A percentile compares a stretch with the other conserved stretches of the same genome.
Conservation (phyloP, 2,329 filamentous ascomycete genomes). For the Ophiostoma montium region DNA sequence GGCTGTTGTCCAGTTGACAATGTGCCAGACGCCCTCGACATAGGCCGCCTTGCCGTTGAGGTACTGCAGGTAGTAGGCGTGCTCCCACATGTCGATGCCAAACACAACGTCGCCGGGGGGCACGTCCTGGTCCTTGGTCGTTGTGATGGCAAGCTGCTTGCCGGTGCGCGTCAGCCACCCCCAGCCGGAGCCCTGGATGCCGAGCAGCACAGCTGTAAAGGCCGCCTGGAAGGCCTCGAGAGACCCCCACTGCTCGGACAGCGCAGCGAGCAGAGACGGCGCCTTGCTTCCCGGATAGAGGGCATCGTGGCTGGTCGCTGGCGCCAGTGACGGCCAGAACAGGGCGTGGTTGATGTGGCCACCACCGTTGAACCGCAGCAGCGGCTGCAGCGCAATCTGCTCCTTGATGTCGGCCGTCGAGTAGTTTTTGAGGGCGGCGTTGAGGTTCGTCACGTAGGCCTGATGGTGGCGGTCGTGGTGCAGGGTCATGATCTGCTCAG, state of each 20-base stretch:
- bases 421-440: constrained; percentile 60
- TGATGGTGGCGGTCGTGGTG: constrained; percentile 92
- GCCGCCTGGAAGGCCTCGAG: constrained; percentile 52
- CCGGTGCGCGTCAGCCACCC: constrained; percentile 49
- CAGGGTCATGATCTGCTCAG: constrained; percentile 86
- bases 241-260: constrained; percentile 51
- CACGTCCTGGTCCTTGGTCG: constrained; percentile 72
- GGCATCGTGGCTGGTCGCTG: constrained; percentile 43
- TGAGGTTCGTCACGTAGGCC: constrained; percentile 83
- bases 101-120: constrained; percentile 38
- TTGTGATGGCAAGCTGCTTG: constrained; percentile 54
- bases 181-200: constrained; percentile 75
- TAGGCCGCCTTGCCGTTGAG: constrained; percentile 63
- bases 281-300: constrained; percentile 32
- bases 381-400: constrained; percentile 46
- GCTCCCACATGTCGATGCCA: constrained; percentile 86
- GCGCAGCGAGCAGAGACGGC: constrained; percentile 37
- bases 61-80: constrained; percentile 82
- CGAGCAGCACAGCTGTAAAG: constrained; percentile 51
- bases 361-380: constrained; percentile 53
- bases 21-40: constrained; percentile 61
- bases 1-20: constrained; percentile 63
- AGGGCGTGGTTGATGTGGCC: constrained; percentile 54
- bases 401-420: constrained; percentile 44
- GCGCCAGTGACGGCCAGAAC: constrained; percentile 58